Evolutionary conservation across 352 stramenopile species (phyloP).

Genomic region (Phytophthora lateralis): DNA sequence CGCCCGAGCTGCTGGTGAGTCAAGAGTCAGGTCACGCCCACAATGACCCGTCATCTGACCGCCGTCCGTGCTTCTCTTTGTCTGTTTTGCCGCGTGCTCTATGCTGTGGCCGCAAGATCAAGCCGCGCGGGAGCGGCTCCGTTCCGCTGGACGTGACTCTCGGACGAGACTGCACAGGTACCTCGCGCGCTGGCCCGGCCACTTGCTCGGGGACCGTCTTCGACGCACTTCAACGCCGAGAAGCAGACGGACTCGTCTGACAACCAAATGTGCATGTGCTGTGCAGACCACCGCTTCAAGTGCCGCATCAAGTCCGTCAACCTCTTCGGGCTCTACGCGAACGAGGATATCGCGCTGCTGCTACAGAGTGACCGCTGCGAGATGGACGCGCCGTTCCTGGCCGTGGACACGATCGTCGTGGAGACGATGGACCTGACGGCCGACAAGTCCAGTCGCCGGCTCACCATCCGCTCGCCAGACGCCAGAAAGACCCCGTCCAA

Average conservation of each 20-base stretch:
- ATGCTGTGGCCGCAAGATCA: constrained; percentile 50
- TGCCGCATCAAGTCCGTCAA: constrained; percentile 77
- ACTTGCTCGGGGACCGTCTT: constrained; percentile 1
- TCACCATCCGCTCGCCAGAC: constrained; percentile 56
- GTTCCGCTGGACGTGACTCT: constrained; percentile 70
- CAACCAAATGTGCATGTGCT: constrained; percentile 26
- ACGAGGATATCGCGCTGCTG: constrained; percentile 63
- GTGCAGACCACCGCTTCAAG: constrained; percentile 63
- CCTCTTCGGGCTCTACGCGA: constrained; percentile 64
- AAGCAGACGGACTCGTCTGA: constrained; percentile 37
- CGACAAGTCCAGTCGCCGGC: constrained; percentile 53
- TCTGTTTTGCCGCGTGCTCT: background rate
- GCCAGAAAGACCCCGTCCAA: constrained; percentile 34
- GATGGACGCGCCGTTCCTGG: constrained; percentile 43
- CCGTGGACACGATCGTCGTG: constrained; percentile 71
- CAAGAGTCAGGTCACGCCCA: constrained; percentile 2
- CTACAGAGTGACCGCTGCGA: constrained; percentile 35
- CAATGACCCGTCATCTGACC: constrained; percentile 1
- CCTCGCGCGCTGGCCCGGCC: constrained; percentile 21
- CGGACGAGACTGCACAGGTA: constrained; percentile 53
- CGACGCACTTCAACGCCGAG: constrained; percentile 35
- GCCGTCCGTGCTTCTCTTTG: constrained; percentile 5
- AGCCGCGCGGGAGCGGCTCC: constrained; percentile 46
- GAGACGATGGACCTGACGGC: constrained; percentile 72
- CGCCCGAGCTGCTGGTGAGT: constrained; percentile 58